Evolutionary conservation across 495 filamentous ascomycete genomes (phyloP).

Genomic region (Penicillium roqueforti): DNA sequence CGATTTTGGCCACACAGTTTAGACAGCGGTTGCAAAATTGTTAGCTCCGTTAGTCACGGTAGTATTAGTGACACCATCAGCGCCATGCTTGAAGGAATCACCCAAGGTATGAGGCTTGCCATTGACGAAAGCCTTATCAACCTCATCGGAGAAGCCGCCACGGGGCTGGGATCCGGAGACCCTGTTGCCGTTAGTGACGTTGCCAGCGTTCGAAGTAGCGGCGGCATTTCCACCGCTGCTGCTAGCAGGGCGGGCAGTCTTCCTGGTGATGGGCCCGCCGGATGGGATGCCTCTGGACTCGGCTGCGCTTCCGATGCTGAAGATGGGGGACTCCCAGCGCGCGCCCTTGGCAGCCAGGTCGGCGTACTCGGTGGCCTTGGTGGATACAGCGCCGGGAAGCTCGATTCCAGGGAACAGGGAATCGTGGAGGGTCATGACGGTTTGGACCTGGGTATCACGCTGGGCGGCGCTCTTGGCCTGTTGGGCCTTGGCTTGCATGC

Average conservation of each 20-base stretch:
- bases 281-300: conserved; percentile 67
- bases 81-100: conserved; percentile 16
- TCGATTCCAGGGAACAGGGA: conserved; percentile 86
- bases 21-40: conserved; percentile 7
- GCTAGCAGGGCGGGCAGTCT: conserved; percentile 51
- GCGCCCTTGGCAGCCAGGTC: conserved; percentile 84
- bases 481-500: conserved; percentile 67
- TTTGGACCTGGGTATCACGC: conserved; percentile 64
- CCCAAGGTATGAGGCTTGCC: conserved; percentile 19
- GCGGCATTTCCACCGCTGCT: conserved; percentile 11
- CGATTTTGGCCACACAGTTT: conserved; percentile 2
- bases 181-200: conserved; percentile 17
- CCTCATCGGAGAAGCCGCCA: conserved; percentile 51
- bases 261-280: conserved; percentile 61
- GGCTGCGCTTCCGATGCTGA: conserved; percentile 76
- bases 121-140: conserved; percentile 50
- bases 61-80: conserved; percentile 1
- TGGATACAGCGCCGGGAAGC: conserved; percentile 84
- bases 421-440: conserved; percentile 83
- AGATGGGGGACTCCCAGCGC: conserved; percentile 92
- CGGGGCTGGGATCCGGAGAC: conserved; percentile 27
- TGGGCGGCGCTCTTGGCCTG: conserved; percentile 56
- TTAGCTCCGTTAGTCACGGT: conserved; percentile 14
- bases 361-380: conserved; percentile 93
- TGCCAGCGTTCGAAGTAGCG: conserved; percentile 7